phyloP scores from a whole-genome alignment of 176 grass and related monocot species.

The Oryza meyeriana region DNA sequence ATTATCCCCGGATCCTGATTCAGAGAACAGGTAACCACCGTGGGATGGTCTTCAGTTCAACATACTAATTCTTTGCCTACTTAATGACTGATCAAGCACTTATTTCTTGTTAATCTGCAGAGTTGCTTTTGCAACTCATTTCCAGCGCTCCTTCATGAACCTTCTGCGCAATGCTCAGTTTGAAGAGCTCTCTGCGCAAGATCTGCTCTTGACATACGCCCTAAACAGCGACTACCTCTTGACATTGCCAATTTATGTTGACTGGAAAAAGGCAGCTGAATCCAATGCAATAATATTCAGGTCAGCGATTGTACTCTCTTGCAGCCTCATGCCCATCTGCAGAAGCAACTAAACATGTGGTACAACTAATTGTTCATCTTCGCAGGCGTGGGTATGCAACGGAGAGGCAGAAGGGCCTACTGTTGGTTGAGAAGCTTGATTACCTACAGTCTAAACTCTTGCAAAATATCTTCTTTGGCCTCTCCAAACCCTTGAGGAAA shows the following conservation, averaged over 20 bases:
- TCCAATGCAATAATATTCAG: slow-evolving; percentile 96
- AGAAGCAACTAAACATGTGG: neutral
- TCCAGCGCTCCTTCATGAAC: slow-evolving; percentile 90
- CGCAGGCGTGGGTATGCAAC: slow-evolving; percentile 82
- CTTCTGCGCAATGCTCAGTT: slow-evolving; percentile 87
- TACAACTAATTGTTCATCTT: neutral
- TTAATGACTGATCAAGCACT: neutral
- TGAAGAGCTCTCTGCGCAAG: slow-evolving; percentile 72
- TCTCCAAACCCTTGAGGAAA: slow-evolving; percentile 76
- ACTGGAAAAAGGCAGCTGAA: slow-evolving; percentile 81
- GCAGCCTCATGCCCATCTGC: neutral
- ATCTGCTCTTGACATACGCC: slow-evolving; percentile 65
- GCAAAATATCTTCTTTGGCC: slow-evolving; percentile 67
- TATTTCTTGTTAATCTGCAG: slow-evolving; percentile 4
- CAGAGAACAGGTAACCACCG: slow-evolving; percentile 16
- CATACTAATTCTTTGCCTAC: neutral
- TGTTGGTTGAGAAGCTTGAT: slow-evolving; percentile 86
- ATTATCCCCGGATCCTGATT: slow-evolving; percentile 32
- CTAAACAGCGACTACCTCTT: slow-evolving; percentile 86
- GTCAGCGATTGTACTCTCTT: slow-evolving; percentile 18
- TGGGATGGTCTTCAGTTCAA: neutral
- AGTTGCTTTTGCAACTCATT: slow-evolving; percentile 62
- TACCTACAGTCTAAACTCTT: slow-evolving; percentile 89
- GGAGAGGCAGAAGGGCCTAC: slow-evolving; percentile 76
- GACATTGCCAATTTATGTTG: slow-evolving; percentile 78